Evolutionary conservation across 2,329 filamentous ascomycete species (phyloP).

Genomic region (Diplocarpon mali): DNA sequence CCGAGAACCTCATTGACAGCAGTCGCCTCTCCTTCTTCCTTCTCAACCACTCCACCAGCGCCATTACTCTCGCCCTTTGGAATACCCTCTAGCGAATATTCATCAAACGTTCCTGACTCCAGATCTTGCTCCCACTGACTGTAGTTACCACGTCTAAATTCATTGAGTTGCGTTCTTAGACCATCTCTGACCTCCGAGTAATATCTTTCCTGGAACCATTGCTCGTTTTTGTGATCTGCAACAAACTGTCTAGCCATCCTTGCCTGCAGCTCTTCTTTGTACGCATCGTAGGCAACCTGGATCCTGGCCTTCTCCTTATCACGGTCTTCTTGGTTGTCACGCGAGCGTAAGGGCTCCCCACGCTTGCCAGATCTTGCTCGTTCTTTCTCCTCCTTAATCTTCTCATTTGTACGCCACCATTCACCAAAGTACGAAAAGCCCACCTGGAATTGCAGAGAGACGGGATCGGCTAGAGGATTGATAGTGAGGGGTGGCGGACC

Average conservation of each 20-base stretch:
- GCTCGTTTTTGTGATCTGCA: constrained; percentile 82
- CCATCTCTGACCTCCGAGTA: constrained; percentile 69
- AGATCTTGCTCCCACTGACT: constrained; percentile 84
- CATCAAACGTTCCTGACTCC: constrained; percentile 77
- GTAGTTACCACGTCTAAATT: constrained; percentile 69
- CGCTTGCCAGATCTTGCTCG: constrained; percentile 57
- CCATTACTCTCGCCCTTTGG: constrained; percentile 90
- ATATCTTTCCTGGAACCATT: constrained; percentile 97
- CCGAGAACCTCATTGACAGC: constrained; percentile 86
- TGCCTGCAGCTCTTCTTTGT: constrained; percentile 57
- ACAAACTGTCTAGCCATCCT: constrained; percentile 87
- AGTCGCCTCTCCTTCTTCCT: constrained; percentile 89
- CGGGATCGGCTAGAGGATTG: constrained; percentile 63
- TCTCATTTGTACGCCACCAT: constrained; percentile 76
- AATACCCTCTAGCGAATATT: constrained; percentile 87
- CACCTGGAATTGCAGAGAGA: constrained; percentile 66
- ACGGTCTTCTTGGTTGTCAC: constrained; percentile 60
- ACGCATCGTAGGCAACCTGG: constrained; percentile 55
- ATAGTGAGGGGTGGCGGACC: constrained; percentile 37
- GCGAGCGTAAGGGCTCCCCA: constrained; percentile 50
- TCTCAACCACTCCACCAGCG: constrained; percentile 73
- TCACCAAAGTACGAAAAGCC: constrained; percentile 80
- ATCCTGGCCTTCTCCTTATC: constrained; percentile 72
- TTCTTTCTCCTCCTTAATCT: constrained; percentile 73
- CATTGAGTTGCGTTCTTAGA: constrained; percentile 64